These are phyloP conservation scores for Dryas octopetala DNA, from an alignment of 306 rosid species.

Conservation along the genomic window DNA sequence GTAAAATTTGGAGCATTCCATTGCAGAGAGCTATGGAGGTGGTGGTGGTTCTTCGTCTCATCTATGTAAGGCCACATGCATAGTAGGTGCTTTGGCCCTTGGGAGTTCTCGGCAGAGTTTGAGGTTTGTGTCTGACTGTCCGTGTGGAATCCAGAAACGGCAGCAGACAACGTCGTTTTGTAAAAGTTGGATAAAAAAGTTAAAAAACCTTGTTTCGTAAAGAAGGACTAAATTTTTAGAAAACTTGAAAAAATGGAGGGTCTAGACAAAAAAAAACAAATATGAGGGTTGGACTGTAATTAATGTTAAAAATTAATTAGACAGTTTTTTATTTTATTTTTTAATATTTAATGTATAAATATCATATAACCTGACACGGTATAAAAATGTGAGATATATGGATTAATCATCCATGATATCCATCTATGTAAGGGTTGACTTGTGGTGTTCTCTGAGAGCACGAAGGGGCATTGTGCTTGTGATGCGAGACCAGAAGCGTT, in stretches of 20 bases:
- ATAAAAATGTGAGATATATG: too few relatives aligned
- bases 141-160: neutral
- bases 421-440: conserved; percentile 13
- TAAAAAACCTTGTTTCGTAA: too few relatives aligned
- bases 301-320: neutral
- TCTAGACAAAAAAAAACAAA: too few relatives aligned
- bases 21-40: conserved; percentile 19
- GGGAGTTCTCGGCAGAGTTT: neutral
- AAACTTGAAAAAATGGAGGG: too few relatives aligned
- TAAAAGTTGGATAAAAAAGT: too few relatives aligned
- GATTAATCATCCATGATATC: neutral
- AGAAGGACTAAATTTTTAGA: too few relatives aligned
- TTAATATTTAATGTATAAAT: too few relatives aligned
- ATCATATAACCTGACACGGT: too few relatives aligned
- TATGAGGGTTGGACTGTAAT: too few relatives aligned
- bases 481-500: conserved; percentile 12
- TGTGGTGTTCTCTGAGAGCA: conserved; percentile 17
- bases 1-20: conserved; percentile 45
- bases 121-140: neutral
- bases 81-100: neutral
- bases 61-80: conserved; percentile 5
- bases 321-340: too few relatives aligned
- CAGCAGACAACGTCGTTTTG: neutral
- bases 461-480: neutral
- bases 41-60: conserved; percentile 14